Evolutionary conservation across 73 alveolate species (phyloP).

Genomic region (Loxodes magnus): DNA sequence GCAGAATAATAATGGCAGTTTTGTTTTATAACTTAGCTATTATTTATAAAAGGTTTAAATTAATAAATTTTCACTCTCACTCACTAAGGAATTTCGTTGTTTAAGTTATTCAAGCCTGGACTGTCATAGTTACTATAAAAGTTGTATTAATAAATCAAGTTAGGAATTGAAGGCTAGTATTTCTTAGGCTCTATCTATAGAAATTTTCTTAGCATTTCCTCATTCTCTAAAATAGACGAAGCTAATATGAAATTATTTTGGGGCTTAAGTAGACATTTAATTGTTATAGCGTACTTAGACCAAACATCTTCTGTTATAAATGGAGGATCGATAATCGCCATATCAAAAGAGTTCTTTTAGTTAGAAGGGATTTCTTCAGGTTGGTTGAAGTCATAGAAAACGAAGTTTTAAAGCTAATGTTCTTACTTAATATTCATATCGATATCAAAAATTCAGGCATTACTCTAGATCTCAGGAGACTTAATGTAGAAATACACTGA

Average conservation of each 20-base stretch:
- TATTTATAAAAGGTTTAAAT: too few relatives aligned
- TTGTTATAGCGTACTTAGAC: conserved; percentile 71
- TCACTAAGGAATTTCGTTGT: conserved; percentile 85
- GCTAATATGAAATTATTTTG: conserved; percentile 60
- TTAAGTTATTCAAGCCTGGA: conserved; percentile 45
- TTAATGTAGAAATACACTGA: conserved; percentile 70
- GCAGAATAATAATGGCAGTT: too few relatives aligned
- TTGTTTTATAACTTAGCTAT: too few relatives aligned
- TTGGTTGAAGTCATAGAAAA: conserved; percentile 77
- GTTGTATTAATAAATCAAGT: conserved; percentile 75
- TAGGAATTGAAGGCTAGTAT: conserved; percentile 86
- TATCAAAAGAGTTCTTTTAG: conserved; percentile 53
- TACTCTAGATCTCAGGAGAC: conserved; percentile 51
- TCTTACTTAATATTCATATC: conserved; percentile 73
- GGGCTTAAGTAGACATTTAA: conserved; percentile 43
- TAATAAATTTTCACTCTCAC: too few relatives aligned
- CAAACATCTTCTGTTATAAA: conserved; percentile 88
- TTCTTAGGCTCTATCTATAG: conserved; percentile 34
- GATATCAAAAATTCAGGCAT: conserved; percentile 64
- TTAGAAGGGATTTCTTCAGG: conserved; percentile 58
- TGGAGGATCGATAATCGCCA: conserved; percentile 87
- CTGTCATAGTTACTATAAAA: conserved; percentile 72
- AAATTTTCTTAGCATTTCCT: conserved; percentile 49
- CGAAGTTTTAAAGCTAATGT: conserved; percentile 63
- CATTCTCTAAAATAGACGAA: conserved; percentile 85